Base-by-base conservation (phyloP, 2,329 filamentous ascomycete genomes). In the Pseudomassariella vexata region DNA sequence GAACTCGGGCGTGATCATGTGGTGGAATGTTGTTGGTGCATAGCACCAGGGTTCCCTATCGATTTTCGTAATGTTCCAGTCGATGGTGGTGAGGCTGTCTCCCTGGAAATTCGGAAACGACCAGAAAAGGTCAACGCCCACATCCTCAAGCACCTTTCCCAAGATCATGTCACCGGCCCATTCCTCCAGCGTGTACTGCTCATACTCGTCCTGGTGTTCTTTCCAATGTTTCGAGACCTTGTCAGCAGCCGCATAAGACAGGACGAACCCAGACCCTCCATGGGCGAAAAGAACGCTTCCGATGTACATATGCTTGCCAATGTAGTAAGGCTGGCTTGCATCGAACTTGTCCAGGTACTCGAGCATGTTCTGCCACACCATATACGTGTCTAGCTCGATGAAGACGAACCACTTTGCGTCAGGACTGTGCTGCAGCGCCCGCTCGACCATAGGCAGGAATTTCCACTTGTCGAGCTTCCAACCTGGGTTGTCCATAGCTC, bases 391-490 rank as follows among this genome's bases (percentile, higher is more conserved):
- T 1, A 70, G 65, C 42, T 77, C 73, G 28, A 75, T 65, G 47
- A 79, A 79, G 34, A 75, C 56, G 38, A 66, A 79, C 73, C 73
- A 79, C 34, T 68, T 69, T 26, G 66, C 65, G 18, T 70, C 52
- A 3, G 66, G 65, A 21, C 53, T 45, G 30, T 56, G 45, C 10
- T 32, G 38, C 23, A 50, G 36, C 6, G 69, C 61, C 42, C 67
- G 62, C 42, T 72, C 66, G 3, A 70, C 63, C 57, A 74, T 66
- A 6, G 70, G 70, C 15, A 76, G 51, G 40, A 72, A 69, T 46
- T 75, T 76, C 70, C 70, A 76, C 42, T 75, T 75, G 41, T 76
- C 71, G 21, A 76, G 54, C 35, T 60, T 65, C 70, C 63, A 61
- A 34, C 62, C 61, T 8, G 65, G 52, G 39, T 66, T 67, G 47